Evolutionary conservation across 2,329 filamentous ascomycete genomes (phyloP), one percentile per base, ranked within the genome.

Genomic region (Colletotrichum echinochloae): DNA sequence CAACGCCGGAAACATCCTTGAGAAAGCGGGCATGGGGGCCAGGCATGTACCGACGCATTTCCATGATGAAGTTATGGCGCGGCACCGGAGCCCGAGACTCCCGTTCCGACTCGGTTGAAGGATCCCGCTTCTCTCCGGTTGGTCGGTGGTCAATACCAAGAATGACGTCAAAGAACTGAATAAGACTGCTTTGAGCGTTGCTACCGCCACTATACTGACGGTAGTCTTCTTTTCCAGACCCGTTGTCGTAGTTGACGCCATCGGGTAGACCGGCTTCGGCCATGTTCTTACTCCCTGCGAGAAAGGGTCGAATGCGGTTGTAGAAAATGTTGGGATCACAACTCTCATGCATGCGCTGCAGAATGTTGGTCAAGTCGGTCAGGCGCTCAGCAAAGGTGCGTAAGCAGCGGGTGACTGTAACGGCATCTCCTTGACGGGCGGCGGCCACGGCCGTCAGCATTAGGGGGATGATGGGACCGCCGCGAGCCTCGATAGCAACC

Each of bases 271-370:
- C 96, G 5, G 95, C 96, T 72, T 98, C 95, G 59, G 88, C 90
- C 96, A 98, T 99, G 80, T 98, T 98, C 87, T 97, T 98, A 79
- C 94, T 96, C 18, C 96, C 96, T 7, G 96, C 95, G 3, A 99
- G 88, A 80, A 97, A 98, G 0, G 96, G 95, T n/a, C 96, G 90
- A 76, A 99, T 97, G 71, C 94, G 92, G 81, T 97, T 90, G 81
- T 98, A 99, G 82, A 99, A 99, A 66, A 97, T 92, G 73, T 93
- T 91, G 0, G 96, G 95, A 77, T 98, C 95, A 79, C 96, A 99
- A 77, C 91, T 93, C 79, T 98, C 96, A 79, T 98, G 94, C 93
- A 99, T 97, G 74, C 94, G 90, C 77, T 93, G 89, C 35, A 99
- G 85, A 35, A 98, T 82, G 2, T 85, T 85, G 56, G 91, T 93